Evolutionary conservation across 2,329 filamentous ascomycete genomes (phyloP), one percentile per base, ranked within the genome.

Genomic region (Alternaria gaisen): DNA sequence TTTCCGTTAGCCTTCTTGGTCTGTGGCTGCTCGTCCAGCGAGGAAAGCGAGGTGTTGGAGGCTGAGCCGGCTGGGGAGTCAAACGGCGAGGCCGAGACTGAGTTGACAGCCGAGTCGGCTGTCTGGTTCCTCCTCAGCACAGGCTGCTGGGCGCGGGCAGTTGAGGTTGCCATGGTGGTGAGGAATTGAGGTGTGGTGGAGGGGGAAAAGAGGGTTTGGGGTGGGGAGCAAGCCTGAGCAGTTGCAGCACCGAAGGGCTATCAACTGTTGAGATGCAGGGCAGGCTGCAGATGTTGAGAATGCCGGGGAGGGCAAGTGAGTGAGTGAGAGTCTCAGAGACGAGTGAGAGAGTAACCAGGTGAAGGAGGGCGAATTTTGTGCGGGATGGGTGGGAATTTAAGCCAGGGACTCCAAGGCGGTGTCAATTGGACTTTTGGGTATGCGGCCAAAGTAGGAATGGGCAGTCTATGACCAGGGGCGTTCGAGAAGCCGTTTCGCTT

Each of bases 21-120:
- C 30, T 63, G 61, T 57, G 85, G 87, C 44, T 87, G 83, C 57
- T 88, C 86, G 11, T 88, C 90, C 78, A 98, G 85, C 26, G 95
- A 98, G 11, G 94, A 97, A 64, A 98, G 87, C 4, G 95, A 98
- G 4, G 94, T 97, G 40, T 91, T 92, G 8, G 95, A 98, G 47
- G 86, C 84, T 26, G 94, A 90, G 42, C 84, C 84, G 53, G 82
- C 82, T 48, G 87, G 87, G 61, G 87, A 88, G 68, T 88, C 86
- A 64, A 82, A 77, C 36, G 87, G 87, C 24, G 87, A 88, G 61
- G 80, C 81, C 40, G 82, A 80, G 60, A 81, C 80, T 5, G 87
- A 88, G 74, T 81, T 85, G 66, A 81, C 79, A 41, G 82, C 77
- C 20, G 87, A 86, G 58, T 86, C 84, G 62, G 83, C 77, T 60